Evolutionary conservation across 148 eudicot species (phyloP).

Genomic region (Diospyros kaki): DNA sequence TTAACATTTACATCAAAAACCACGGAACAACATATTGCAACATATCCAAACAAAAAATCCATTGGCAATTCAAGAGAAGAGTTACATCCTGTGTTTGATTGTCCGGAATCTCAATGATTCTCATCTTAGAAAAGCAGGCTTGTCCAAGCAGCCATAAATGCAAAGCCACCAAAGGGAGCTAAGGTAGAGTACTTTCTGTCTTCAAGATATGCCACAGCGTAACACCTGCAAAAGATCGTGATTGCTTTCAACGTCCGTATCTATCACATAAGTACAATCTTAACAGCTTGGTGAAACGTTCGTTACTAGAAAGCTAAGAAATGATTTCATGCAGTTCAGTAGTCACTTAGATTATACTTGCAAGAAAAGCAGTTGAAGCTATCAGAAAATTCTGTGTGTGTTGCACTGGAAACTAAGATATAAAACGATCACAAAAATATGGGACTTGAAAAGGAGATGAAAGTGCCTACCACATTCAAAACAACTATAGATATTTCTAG

Average conservation of each 20-base stretch:
- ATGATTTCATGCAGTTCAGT: not conserved
- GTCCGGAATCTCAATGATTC: not conserved
- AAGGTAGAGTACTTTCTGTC: constrained; percentile 66
- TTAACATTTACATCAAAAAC: not conserved
- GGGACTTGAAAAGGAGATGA: no score
- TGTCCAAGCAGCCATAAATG: constrained; percentile 90
- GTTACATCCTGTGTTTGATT: no score
- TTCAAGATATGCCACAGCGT: constrained; percentile 72
- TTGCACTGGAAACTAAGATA: no score
- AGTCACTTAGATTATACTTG: no score
- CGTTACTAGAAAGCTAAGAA: not conserved
- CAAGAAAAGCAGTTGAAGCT: no score
- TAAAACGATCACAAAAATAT: no score
- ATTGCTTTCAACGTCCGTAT: not conserved
- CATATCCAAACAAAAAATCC: no score
- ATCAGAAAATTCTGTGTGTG: no score
- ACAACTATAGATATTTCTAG: not conserved
- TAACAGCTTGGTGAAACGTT: not conserved
- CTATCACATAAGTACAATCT: not conserved
- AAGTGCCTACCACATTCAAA: not conserved
- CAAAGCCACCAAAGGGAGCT: constrained; percentile 91
- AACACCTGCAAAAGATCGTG: constrained; percentile 52
- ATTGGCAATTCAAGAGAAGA: not conserved
- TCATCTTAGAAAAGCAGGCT: constrained; percentile 56
- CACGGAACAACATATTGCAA: not conserved